Base-by-base conservation (phyloP, 176 grass and related monocot genomes). In the Phragmites australis region DNA sequence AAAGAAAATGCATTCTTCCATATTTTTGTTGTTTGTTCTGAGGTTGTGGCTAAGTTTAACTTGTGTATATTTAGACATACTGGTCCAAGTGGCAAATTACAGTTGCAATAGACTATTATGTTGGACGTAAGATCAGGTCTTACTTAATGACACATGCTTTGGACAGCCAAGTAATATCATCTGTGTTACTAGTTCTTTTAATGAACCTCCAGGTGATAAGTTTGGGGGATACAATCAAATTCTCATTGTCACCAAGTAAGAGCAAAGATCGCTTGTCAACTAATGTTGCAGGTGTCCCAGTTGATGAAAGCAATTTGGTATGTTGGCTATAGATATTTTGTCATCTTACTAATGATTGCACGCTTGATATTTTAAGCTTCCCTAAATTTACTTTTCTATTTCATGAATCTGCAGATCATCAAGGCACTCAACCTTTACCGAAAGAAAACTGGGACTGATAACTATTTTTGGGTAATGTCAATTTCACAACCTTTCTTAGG, bases 201-300 rank as follows among this genome's bases (percentile, higher is more conserved):
- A 62, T 81, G 21, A 90, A 71, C 2, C 75, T 83, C 62, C 78
- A 99, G 96, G 96, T 99, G 58, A 87, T 99, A 82, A 95, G 90
- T 91, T 90, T 99, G 76, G 96, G 96, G 73, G 96, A 99, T 76
- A 99, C 92, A 5, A 93, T 99, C 73, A 99, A 99, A 79, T 99
- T 99, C 57, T 99, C 96, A 44, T 79, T 95, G 57, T 99, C 96
- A 69, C 96, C 96, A 78, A 93, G 84, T 81, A 99, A 91, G 82
- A 93, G 70, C 18, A 93, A 86, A 81, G 96, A 99, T 89, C 88
- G 86, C 18, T 69, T 99, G 45, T 99, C 96, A 72, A 93, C 96
- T 64, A 99, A 93, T 79, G 92, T 89, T 54, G 49, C 90, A 61
- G 96, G 92, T 84, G 92, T 99, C 41, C 96, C 96, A 64, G 81